Evolutionary conservation across 305 asterid species (phyloP).

Genomic region (Solanum hybrid): DNA sequence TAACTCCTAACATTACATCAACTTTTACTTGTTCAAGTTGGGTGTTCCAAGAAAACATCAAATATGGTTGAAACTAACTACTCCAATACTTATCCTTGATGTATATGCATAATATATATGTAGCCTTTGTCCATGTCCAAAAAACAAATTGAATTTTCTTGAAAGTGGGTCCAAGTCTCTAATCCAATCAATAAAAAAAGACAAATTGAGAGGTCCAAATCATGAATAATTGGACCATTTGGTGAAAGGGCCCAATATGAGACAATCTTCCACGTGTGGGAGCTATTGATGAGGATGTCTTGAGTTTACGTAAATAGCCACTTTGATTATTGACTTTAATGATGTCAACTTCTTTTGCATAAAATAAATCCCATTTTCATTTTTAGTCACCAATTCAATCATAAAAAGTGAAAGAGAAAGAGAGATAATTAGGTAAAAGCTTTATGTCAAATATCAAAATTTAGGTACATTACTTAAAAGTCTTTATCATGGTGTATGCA

Average conservation of each 20-base stretch:
- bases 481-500: background rate
- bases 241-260: background rate
- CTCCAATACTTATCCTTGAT: background rate
- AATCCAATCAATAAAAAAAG: background rate
- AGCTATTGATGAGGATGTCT: background rate
- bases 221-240: conserved; percentile 10
- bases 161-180: background rate
- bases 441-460: background rate
- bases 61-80: background rate
- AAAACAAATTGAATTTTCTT: background rate
- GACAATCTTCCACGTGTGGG: conserved; percentile 7
- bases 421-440: background rate
- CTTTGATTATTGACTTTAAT: background rate
- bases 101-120: background rate
- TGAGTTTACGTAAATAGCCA: background rate
- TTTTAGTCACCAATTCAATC: conserved; percentile 5
- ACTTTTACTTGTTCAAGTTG: background rate
- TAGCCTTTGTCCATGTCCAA: background rate
- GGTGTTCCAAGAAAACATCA: background rate
- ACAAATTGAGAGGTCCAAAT: conserved; percentile 11
- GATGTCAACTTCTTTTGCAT: conserved; percentile 11
- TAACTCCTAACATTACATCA: background rate
- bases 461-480: background rate
- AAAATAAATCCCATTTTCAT: background rate
- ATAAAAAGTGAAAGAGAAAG: background rate